Percentiles rank a stretch among this genome's conserved stretches.
Evolutionary conservation across 2,329 filamentous ascomycete species (phyloP).

Genomic region (Pseudogymnoascus sp.): DNA sequence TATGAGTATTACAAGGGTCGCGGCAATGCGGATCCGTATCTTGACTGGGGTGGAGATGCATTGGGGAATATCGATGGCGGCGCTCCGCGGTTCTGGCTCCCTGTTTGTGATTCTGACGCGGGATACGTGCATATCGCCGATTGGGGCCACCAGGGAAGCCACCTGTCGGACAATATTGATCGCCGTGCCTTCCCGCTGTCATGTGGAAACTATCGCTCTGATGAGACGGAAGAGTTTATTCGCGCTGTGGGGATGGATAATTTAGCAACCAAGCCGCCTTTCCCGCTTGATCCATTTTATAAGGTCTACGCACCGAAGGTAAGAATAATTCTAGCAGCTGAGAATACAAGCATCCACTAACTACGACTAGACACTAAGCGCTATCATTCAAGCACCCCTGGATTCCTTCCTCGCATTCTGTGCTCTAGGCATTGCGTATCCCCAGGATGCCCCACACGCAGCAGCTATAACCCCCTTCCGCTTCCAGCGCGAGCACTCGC

Average conservation of each 20-base stretch:
- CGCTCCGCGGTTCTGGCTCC: conserved; percentile 7
- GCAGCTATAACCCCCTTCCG: conserved; percentile 1
- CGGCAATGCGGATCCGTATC: conserved; percentile 4
- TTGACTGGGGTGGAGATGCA: neutral
- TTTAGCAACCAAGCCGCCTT: neutral
- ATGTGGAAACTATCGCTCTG: conserved; percentile 7
- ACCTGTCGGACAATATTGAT: conserved; percentile 5
- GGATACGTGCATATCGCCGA: conserved; percentile 10
- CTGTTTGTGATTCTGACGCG: conserved; percentile 3
- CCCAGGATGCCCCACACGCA: neutral
- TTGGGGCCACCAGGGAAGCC: neutral
- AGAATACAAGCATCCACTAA: neutral
- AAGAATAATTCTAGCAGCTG: neutral
- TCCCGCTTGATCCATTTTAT: neutral
- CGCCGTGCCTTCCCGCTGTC: neutral
- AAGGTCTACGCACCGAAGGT: conserved; percentile 6
- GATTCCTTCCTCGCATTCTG: conserved; percentile 7
- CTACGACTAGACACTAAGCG: neutral
- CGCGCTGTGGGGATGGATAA: neutral
- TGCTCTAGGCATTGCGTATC: conserved; percentile 5
- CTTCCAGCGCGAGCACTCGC: conserved; percentile 7
- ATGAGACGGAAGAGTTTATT: conserved; percentile 5
- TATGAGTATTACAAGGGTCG: conserved; percentile 3
- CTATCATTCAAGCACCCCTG: conserved; percentile 1
- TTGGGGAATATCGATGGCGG: neutral